These are phyloP conservation scores for Ceratobasidium papillatum DNA, from an alignment of 1,284 basidiomycete species.

Conservation along the genomic window DNA sequence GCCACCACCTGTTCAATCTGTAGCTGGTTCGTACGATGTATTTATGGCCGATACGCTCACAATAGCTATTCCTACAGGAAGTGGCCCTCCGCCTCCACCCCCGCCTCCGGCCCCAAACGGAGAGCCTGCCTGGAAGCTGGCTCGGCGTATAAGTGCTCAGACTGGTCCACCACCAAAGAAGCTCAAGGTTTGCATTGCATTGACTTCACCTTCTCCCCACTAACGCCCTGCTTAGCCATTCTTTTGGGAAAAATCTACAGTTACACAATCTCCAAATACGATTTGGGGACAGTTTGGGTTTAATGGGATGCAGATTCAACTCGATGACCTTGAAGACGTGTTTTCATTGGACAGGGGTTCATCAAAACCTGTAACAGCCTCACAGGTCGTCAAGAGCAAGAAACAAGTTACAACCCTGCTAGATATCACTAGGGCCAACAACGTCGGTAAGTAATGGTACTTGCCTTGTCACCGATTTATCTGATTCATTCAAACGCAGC, in stretches of 20 bases:
- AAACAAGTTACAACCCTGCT: slow-evolving; percentile 75
- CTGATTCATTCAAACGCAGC: slow-evolving; percentile 55
- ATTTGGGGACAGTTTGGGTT: slow-evolving; percentile 74
- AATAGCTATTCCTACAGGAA: neutral
- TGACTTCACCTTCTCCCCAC: neutral
- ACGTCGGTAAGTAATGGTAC: slow-evolving; percentile 66
- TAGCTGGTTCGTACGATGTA: neutral
- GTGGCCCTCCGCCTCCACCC: slow-evolving; percentile 38
- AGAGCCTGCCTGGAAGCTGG: slow-evolving; percentile 36
- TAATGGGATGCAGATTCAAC: slow-evolving; percentile 57
- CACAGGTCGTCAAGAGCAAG: slow-evolving; percentile 52
- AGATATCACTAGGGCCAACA: slow-evolving; percentile 84
- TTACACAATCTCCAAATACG: slow-evolving; percentile 59
- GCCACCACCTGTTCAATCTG: slow-evolving; percentile 47
- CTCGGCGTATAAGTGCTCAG: slow-evolving; percentile 41
- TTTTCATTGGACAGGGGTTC: slow-evolving; percentile 70
- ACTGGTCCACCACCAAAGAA: slow-evolving; percentile 61
- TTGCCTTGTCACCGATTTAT: neutral
- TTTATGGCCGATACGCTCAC: neutral
- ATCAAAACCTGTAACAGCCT: slow-evolving; percentile 56
- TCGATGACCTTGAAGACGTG: slow-evolving; percentile 77
- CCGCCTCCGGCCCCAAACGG: slow-evolving; percentile 47
- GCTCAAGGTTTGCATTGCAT: slow-evolving; percentile 57
- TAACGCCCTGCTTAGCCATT: slow-evolving; percentile 63
- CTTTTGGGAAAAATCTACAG: slow-evolving; percentile 86